Percentiles rank a stretch among this genome's conserved stretches.
These are phyloP conservation scores for Phaffomyces thermotolerans DNA, from an alignment of 805 yeast species.

Conservation along the genomic window DNA sequence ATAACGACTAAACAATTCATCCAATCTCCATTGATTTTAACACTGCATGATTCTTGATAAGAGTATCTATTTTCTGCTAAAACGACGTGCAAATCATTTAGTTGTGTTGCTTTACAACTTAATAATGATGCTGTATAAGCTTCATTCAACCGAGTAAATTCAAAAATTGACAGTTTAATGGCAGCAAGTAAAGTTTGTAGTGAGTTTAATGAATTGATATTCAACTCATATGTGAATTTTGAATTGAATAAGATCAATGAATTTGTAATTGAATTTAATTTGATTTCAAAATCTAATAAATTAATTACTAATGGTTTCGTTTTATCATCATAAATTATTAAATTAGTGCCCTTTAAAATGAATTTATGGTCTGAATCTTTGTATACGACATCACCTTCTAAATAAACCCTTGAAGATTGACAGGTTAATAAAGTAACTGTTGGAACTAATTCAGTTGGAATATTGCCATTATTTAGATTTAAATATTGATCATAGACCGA, in stretches of 20 bases:
- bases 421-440: constrained; percentile 62
- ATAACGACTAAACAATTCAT: constrained; percentile 44
- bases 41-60: constrained; percentile 54
- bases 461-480: constrained; percentile 12
- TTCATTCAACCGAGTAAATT: constrained; percentile 49
- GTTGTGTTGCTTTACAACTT: constrained; percentile 47
- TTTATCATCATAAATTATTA: constrained; percentile 31
- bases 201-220: constrained; percentile 8
- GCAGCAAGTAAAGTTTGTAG: constrained; percentile 38
- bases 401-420: constrained; percentile 60
- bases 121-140: constrained; percentile 59
- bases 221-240: constrained; percentile 17
- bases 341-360: constrained; percentile 41
- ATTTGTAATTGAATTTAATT: not conserved
- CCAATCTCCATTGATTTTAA: constrained; percentile 55
- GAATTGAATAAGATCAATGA: constrained; percentile 1
- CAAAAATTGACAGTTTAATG: constrained; percentile 47
- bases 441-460: constrained; percentile 59
- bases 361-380: constrained; percentile 10
- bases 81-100: constrained; percentile 53
- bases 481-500: constrained; percentile 9
- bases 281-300: constrained; percentile 10
- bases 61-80: constrained; percentile 41
- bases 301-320: constrained; percentile 31
- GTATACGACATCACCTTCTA: constrained; percentile 37